Evolutionary conservation across 805 yeast species (phyloP).

Genomic region (Saturnispora silvae): DNA sequence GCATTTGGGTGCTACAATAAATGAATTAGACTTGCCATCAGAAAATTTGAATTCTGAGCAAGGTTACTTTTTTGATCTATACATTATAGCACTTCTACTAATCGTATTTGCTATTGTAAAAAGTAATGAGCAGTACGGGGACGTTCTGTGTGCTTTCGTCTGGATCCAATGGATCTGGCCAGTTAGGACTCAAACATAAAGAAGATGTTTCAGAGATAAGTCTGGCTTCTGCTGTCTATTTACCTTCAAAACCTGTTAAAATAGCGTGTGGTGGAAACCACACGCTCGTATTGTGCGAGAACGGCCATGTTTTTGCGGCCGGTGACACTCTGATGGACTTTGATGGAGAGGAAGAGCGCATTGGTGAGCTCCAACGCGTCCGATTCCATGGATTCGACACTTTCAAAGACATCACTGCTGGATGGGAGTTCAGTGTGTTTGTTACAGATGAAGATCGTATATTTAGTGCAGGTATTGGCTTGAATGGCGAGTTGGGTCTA

Average conservation of each 20-base stretch:
- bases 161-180: slow-evolving; percentile 80
- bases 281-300: slow-evolving; percentile 44
- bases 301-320: slow-evolving; percentile 43
- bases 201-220: slow-evolving; percentile 33
- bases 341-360: background rate
- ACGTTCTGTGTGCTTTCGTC: slow-evolving; percentile 35
- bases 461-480: slow-evolving; percentile 51
- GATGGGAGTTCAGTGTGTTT: slow-evolving; percentile 69
- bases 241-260: slow-evolving; percentile 11
- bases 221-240: slow-evolving; percentile 14
- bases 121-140: too few species aligned
- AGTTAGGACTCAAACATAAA: slow-evolving; percentile 51
- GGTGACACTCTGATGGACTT: slow-evolving; percentile 31
- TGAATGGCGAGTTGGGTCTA: slow-evolving; percentile 65
- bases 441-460: slow-evolving; percentile 32
- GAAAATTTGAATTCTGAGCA: too few species aligned
- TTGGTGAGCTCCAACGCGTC: background rate
- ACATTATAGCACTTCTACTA: too few species aligned
- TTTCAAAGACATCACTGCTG: slow-evolving; percentile 49
- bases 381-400: slow-evolving; percentile 9
- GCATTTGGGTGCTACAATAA: too few species aligned
- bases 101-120: too few species aligned
- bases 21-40: too few species aligned
- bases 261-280: slow-evolving; percentile 85
- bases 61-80: too few species aligned